Evolutionary conservation across 192 early-diverging fungal genomes (phyloP).

Genomic region (Rhizoclosmatium sp.): DNA sequence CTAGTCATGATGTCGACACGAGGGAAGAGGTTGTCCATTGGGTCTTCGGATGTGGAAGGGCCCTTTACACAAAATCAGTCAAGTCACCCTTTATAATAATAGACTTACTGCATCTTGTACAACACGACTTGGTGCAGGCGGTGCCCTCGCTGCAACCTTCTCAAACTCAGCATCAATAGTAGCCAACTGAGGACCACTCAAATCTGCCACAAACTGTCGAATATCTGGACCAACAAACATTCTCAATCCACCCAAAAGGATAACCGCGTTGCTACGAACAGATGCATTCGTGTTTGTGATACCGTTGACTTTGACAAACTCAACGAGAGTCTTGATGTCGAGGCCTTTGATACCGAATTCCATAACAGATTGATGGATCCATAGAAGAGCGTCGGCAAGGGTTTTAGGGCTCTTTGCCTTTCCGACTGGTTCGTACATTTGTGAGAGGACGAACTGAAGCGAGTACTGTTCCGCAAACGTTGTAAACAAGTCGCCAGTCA

Average conservation of each 20-base stretch:
- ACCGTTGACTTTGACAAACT: constrained; percentile 77
- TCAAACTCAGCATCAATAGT: constrained; percentile 93
- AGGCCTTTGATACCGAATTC: constrained; percentile 92
- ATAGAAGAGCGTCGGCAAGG: constrained; percentile 83
- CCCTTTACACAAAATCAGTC: constrained; percentile 20
- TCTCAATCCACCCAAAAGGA: constrained; percentile 81
- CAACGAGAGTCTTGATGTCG: constrained; percentile 78
- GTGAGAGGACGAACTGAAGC: constrained; percentile 81
- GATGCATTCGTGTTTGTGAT: constrained; percentile 85
- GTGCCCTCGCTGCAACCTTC: constrained; percentile 75
- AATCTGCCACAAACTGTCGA: constrained; percentile 84
- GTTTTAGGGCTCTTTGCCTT: constrained; percentile 91
- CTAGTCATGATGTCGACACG: constrained; percentile 79
- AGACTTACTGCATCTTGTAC: constrained; percentile 17
- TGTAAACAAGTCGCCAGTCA: constrained; percentile 80
- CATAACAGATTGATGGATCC: constrained; percentile 84
- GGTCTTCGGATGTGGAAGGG: constrained; percentile 50
- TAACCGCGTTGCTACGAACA: constrained; percentile 81
- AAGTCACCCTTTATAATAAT: neutral
- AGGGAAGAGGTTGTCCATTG: constrained; percentile 86
- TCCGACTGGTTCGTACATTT: constrained; percentile 79
- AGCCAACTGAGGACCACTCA: constrained; percentile 81
- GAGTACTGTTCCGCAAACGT: constrained; percentile 78
- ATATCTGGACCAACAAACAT: constrained; percentile 86
- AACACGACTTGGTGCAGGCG: constrained; percentile 69